phyloP scores from a whole-genome alignment of 2,329 filamentous ascomycete genomes.

The Neonectria hederae region DNA sequence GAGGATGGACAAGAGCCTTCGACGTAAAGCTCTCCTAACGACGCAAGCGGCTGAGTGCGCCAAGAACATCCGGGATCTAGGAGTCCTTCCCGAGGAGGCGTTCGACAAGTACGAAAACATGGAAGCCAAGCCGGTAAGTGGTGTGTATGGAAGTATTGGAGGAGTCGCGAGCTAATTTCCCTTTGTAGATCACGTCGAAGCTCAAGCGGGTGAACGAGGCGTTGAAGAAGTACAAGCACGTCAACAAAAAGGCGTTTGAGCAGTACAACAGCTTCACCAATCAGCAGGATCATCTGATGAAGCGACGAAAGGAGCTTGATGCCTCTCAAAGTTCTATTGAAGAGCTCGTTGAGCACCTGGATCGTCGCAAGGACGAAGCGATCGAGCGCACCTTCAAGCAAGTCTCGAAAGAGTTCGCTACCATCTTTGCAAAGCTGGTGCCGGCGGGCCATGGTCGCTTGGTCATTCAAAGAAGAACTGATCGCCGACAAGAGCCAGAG shows the following conservation, averaged over 20 bases:
- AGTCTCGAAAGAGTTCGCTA: constrained; percentile 91
- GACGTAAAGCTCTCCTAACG: constrained; percentile 83
- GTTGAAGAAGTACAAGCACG: constrained; percentile 95
- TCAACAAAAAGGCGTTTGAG: constrained; percentile 99
- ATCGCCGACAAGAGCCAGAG: constrained; percentile 67
- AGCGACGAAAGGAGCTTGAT: constrained; percentile 87
- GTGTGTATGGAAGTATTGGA: background rate
- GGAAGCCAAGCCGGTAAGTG: constrained; percentile 76
- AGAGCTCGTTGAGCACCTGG: constrained; percentile 89
- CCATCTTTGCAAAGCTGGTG: constrained; percentile 93
- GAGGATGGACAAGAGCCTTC: constrained; percentile 89
- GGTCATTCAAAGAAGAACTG: constrained; percentile 90
- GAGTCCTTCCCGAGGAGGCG: constrained; percentile 91
- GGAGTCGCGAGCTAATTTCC: constrained; percentile 23
- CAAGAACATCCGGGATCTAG: constrained; percentile 90
- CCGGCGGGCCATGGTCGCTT: constrained; percentile 91
- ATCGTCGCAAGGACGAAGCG: constrained; percentile 96
- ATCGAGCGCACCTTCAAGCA: constrained; percentile 99
- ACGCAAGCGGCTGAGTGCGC: constrained; percentile 82
- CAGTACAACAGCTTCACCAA: constrained; percentile 98
- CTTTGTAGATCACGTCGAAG: constrained; percentile 64
- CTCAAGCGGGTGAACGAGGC: constrained; percentile 92
- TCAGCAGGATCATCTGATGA: constrained; percentile 86
- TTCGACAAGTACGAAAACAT: constrained; percentile 90
- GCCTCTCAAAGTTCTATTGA: constrained; percentile 87